These are phyloP conservation scores for Rhynchospora breviuscula DNA, from an alignment of 176 grass and related monocot genomes.

Conservation along the genomic window DNA sequence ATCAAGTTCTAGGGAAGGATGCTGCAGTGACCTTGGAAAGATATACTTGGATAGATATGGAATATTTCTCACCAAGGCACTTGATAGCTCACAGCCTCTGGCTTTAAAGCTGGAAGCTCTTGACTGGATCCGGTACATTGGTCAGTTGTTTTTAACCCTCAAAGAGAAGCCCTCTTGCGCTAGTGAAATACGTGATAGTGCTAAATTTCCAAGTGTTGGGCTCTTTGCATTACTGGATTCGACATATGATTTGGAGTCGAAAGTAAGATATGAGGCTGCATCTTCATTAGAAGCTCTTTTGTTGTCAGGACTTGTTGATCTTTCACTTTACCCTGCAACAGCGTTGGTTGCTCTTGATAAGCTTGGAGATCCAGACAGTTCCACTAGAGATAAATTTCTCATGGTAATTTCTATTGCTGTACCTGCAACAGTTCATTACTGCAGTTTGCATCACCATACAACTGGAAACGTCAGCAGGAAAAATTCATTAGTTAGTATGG, in stretches of 20 bases:
- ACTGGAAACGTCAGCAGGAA: slow-evolving; percentile 26
- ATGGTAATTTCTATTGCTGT: slow-evolving; percentile 62
- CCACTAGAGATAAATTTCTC: slow-evolving; percentile 63
- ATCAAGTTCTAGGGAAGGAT: slow-evolving; percentile 26
- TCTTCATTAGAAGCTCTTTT: slow-evolving; percentile 71
- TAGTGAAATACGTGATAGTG: slow-evolving; percentile 39
- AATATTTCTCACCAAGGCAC: slow-evolving; percentile 45
- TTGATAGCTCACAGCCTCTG: slow-evolving; percentile 50
- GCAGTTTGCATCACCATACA: slow-evolving; percentile 56
- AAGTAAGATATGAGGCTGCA: slow-evolving; percentile 83
- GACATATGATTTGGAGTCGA: slow-evolving; percentile 73
- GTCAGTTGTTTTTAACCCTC: slow-evolving; percentile 38
- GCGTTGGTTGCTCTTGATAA: slow-evolving; percentile 78
- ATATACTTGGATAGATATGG: slow-evolving; percentile 57
- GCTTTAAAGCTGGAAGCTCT: slow-evolving; percentile 73
- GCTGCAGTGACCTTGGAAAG: slow-evolving; percentile 35
- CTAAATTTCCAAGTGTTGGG: slow-evolving; percentile 44
- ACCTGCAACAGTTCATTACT: slow-evolving; percentile 65
- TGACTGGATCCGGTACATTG: slow-evolving; percentile 61
- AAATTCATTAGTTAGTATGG: slow-evolving; percentile 33
- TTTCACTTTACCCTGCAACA: slow-evolving; percentile 45
- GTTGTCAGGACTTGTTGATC: slow-evolving; percentile 58
- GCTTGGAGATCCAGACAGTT: slow-evolving; percentile 81
- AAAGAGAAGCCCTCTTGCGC: slow-evolving; percentile 29
- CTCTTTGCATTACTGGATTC: slow-evolving; percentile 76